phyloP scores from a whole-genome alignment of 2,329 filamentous ascomycete species.

The Lasiodiplodia sp. region DNA sequence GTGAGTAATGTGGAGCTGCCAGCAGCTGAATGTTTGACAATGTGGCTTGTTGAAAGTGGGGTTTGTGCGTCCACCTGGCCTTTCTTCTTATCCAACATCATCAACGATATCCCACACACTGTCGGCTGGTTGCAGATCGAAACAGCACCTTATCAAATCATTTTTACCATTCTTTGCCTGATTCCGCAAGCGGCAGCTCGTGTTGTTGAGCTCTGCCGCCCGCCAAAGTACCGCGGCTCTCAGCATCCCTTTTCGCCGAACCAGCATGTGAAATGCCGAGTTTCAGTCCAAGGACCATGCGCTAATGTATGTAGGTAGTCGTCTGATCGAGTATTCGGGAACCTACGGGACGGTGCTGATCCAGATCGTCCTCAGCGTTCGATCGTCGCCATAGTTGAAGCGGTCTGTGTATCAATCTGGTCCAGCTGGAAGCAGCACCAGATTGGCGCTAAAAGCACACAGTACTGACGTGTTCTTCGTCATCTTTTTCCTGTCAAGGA shows the following conservation, averaged over 20 bases:
- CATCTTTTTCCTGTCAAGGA: not conserved
- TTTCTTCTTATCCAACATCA: not conserved
- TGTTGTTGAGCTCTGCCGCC: not conserved
- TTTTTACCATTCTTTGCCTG: not conserved
- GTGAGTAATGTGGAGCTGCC: not conserved
- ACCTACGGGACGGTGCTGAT: not conserved
- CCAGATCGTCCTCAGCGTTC: not conserved
- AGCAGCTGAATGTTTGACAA: constrained; percentile 4
- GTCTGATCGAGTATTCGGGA: not conserved
- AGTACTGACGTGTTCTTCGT: not conserved
- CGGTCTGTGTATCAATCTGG: not conserved
- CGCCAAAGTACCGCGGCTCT: not conserved
- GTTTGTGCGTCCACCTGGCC: not conserved
- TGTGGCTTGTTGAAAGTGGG: constrained; percentile 1
- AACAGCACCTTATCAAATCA: not conserved
- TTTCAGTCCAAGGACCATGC: not conserved
- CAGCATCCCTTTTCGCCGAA: not conserved
- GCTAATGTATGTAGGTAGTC: not conserved
- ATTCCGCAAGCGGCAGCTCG: not conserved
- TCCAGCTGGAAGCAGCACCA: not conserved
- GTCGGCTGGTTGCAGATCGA: not conserved
- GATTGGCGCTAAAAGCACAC: not conserved
- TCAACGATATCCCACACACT: not conserved
- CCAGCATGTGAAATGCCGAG: not conserved
- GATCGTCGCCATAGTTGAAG: not conserved